phyloP scores from a whole-genome alignment of 2,329 filamentous ascomycete species.

The Lasiodiplodia sp. region DNA sequence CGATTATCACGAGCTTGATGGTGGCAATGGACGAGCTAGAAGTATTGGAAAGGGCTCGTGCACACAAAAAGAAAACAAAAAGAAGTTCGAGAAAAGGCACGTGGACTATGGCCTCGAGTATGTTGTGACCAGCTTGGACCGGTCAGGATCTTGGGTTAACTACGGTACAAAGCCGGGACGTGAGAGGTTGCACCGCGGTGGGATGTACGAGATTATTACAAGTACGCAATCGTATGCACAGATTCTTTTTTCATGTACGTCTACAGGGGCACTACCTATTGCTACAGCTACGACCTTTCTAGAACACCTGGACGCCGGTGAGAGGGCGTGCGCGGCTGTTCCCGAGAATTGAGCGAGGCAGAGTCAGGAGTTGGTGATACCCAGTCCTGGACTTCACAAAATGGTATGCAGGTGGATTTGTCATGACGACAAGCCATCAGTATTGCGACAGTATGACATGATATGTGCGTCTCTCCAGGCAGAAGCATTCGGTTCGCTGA shows the following conservation, averaged over 20 bases:
- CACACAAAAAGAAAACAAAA: not conserved
- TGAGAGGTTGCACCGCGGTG: not conserved
- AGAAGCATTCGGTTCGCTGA: constrained; percentile 2
- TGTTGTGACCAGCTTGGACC: not conserved
- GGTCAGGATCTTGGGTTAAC: not conserved
- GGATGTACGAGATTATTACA: not conserved
- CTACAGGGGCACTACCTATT: not conserved
- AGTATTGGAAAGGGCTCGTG: not conserved
- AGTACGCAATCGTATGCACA: not conserved
- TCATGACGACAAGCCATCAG: not conserved
- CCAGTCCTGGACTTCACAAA: not conserved
- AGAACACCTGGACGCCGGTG: not conserved
- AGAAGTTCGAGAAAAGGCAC: not conserved
- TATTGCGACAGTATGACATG: not conserved
- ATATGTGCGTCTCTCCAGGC: not conserved
- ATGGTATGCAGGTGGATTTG: not conserved
- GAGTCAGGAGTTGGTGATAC: not conserved
- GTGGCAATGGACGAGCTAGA: not conserved
- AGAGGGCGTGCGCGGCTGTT: not conserved
- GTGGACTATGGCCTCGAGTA: not conserved
- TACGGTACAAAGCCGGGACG: not conserved
- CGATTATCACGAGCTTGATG: not conserved
- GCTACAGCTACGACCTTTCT: not conserved
- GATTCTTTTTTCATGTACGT: not conserved
- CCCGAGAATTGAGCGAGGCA: not conserved